Conservation (phyloP, 805 yeast genomes). For the Wickerhamomyces queroliae region DNA sequence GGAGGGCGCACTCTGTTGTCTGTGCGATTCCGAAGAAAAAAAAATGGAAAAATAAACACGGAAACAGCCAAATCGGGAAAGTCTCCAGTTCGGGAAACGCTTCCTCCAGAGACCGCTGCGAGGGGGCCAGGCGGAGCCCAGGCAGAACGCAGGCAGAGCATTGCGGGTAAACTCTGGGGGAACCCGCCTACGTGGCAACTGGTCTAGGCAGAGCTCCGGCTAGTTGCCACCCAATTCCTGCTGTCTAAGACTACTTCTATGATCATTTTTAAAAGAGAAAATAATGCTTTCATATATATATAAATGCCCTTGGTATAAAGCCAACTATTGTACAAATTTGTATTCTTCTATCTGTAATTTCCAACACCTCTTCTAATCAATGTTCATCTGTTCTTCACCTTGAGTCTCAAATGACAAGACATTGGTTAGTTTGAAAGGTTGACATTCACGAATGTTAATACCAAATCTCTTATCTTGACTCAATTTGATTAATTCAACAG, state of each 20-base stretch:
- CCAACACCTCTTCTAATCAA: slow-evolving; percentile 7
- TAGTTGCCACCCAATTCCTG: too few relatives aligned
- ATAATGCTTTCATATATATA: not conserved
- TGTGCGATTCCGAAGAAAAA: not conserved
- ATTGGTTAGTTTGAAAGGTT: slow-evolving; percentile 38
- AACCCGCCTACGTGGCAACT: too few relatives aligned
- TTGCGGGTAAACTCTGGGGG: not conserved
- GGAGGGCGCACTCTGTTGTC: not conserved
- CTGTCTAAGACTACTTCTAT: too few relatives aligned
- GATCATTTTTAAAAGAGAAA: too few relatives aligned
- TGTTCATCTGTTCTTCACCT: slow-evolving; percentile 5
- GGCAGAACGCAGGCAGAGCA: not conserved
- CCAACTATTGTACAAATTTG: not conserved
- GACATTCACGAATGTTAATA: slow-evolving; percentile 56
- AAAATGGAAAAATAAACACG: not conserved
- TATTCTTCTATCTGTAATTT: not conserved
- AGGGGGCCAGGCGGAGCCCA: not conserved
- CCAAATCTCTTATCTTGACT: slow-evolving; percentile 69
- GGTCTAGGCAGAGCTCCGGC: too few relatives aligned
- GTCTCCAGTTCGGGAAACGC: not conserved
- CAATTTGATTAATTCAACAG: slow-evolving; percentile 50
- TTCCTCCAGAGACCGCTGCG: too few relatives aligned
- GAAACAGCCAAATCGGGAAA: not conserved
- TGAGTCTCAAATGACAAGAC: not conserved
- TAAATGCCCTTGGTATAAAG: not conserved